phyloP scores from a whole-genome alignment of 495 filamentous ascomycete species.

The Hypoxylon fragiforme region DNA sequence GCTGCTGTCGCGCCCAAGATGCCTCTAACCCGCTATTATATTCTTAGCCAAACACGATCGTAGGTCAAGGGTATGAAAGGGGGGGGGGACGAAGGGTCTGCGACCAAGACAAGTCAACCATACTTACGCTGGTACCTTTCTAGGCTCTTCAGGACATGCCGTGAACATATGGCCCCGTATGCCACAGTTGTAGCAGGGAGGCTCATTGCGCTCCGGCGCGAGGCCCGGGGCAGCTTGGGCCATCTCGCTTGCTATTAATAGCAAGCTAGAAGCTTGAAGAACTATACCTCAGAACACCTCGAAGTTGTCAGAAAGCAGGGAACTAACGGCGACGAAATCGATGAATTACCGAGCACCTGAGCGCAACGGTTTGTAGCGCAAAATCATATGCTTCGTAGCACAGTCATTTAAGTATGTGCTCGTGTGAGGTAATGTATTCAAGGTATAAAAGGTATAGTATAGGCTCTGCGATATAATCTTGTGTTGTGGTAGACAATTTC shows the following conservation, averaged over 20 bases:
- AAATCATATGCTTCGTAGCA: conserved; percentile 4
- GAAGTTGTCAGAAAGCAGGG: no score
- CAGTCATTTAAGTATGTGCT: conserved; percentile 2
- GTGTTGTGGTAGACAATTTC: conserved; percentile 1
- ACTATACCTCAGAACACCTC: no score
- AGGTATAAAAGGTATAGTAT: not conserved
- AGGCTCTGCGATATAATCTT: conserved; percentile 4
- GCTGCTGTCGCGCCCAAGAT: conserved; percentile 44
- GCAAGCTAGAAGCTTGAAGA: no score
- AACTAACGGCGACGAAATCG: not conserved
- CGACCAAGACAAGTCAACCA: conserved; percentile 4
- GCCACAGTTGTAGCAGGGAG: conserved; percentile 57
- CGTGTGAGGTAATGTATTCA: not conserved
- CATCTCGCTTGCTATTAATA: no score
- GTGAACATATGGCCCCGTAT: conserved; percentile 50
- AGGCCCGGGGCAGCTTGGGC: conserved; percentile 42
- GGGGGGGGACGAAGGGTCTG: not conserved
- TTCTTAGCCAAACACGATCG: conserved; percentile 32
- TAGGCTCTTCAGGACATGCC: conserved; percentile 53
- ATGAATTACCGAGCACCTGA: conserved; percentile 10
- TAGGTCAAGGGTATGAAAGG: conserved; percentile 5
- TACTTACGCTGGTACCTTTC: conserved; percentile 63
- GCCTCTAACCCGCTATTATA: conserved; percentile 42
- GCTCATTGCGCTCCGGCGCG: conserved; percentile 38
- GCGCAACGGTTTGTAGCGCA: conserved; percentile 5